These are phyloP conservation scores for Leptographium flavum DNA, from an alignment of 2,329 filamentous ascomycete genomes.

Conservation along the genomic window DNA sequence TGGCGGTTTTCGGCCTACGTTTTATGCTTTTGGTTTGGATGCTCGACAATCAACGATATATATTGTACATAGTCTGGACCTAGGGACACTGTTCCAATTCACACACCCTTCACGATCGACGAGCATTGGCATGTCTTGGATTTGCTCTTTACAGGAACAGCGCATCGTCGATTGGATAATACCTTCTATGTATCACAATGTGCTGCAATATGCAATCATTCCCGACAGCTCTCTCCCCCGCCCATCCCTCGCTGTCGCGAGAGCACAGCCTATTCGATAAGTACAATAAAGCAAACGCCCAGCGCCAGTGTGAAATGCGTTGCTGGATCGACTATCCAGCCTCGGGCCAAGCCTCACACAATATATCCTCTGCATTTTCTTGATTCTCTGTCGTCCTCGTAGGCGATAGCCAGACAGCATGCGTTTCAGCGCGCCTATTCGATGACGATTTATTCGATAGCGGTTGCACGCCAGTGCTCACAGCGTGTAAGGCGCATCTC, in stretches of 20 bases:
- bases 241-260: background rate
- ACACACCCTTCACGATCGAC: too few relatives aligned
- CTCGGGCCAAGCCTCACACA: background rate
- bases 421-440: too few relatives aligned
- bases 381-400: background rate
- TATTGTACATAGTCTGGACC: background rate
- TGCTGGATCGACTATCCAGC: background rate
- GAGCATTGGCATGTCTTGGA: too few relatives aligned
- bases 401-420: background rate
- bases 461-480: background rate
- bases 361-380: background rate
- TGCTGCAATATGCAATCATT: background rate
- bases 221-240: background rate
- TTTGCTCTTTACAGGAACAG: background rate
- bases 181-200: background rate
- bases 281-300: background rate
- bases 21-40: background rate
- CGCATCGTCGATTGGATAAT: background rate
- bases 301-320: slow-evolving; percentile 4
- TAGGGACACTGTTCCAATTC: background rate
- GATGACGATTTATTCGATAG: too few relatives aligned
- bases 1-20: background rate
- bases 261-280: background rate
- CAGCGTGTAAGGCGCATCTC: too few relatives aligned
- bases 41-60: background rate